Evolutionary conservation across 805 yeast species (phyloP), one percentile per base, ranked within the genome.

Genomic region (Wickerhamomyces hampshirensis): DNA sequence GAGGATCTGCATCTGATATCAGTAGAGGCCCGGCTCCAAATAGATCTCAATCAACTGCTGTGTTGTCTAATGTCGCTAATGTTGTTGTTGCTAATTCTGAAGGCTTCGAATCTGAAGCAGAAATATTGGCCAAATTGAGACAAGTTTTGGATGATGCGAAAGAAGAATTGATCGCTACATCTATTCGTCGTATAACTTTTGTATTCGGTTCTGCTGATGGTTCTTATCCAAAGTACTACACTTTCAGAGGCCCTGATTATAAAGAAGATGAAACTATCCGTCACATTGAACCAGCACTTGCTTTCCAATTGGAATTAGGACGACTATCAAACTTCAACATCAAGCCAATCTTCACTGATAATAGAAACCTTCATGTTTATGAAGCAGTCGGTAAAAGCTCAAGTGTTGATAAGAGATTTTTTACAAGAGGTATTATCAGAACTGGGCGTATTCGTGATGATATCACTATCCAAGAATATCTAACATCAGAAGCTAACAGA

Each of bases 241-340:
- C 98, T 26, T 93, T 86, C 75, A 85, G 84, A 55, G 95, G 91
- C 43, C 95, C 95, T 35, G 72, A 73, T 26, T 93, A 84, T 59
- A 55, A 52, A 24, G 99, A 93, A 67, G 95, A 93, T 67, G 78
- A 81, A 64, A 89, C 89, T 15, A 84, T 93, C 60, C 88, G 99
- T 69, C 97, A 93, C 60, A 88, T 93, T 51, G 98, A 93, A 64
- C 99, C 99, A 17, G 96, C 98, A 28, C 72, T 91, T 54, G 98
- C 98, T 35, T 93, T 80, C 84, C 98, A 93, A 69, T 75, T 93
- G 50, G 99, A 93, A 66, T 73, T 93, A 46, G 91, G 86, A 54
- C 80, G 98, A 67, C 73, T 93, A 65, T 86, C 95, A 30, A 94
- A 93, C 69, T 93, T 93, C 68, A 80, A 86, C 67, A 86, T 91